Evolutionary conservation across 306 rosid genomes (phyloP).

Genomic region (Ormosia emarginata): DNA sequence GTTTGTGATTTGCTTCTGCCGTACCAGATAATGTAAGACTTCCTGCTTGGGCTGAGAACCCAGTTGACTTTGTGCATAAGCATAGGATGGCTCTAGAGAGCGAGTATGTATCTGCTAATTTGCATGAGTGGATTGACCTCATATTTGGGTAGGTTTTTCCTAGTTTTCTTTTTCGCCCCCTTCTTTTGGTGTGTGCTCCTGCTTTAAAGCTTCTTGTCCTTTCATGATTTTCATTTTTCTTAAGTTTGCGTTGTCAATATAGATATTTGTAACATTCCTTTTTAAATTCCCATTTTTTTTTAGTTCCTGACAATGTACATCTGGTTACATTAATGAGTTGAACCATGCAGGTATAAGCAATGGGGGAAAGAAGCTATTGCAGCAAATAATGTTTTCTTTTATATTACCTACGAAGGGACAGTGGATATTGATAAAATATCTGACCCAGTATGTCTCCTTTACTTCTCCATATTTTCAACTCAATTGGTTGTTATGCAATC

Average conservation of each 20-base stretch:
- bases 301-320: not conserved
- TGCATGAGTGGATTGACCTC: conserved; percentile 99
- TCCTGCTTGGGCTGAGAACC: conserved; percentile 96
- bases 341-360: conserved; percentile 81
- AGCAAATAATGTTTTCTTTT: conserved; percentile 91
- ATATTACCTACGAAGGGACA: conserved; percentile 91
- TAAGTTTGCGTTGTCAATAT: conserved; percentile 21
- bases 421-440: conserved; percentile 93
- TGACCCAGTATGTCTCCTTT: conserved; percentile 72
- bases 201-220: conserved; percentile 13
- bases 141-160: conserved; percentile 71
- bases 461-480: conserved; percentile 19
- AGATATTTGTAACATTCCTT: conserved; percentile 16
- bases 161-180: not conserved
- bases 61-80: conserved; percentile 91
- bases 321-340: conserved; percentile 29
- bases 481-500: conserved; percentile 7
- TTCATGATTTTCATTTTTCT: conserved; percentile 8
- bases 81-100: conserved; percentile 98
- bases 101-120: conserved; percentile 81
- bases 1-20: conserved; percentile 22
- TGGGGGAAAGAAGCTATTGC: conserved; percentile 86
- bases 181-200: not conserved
- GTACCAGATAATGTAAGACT: conserved; percentile 71
- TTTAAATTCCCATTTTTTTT: conserved; percentile 21